These are phyloP conservation scores for Colletotrichum plurivorum DNA, from an alignment of 2,329 filamentous ascomycete genomes.

Conservation along the genomic window DNA sequence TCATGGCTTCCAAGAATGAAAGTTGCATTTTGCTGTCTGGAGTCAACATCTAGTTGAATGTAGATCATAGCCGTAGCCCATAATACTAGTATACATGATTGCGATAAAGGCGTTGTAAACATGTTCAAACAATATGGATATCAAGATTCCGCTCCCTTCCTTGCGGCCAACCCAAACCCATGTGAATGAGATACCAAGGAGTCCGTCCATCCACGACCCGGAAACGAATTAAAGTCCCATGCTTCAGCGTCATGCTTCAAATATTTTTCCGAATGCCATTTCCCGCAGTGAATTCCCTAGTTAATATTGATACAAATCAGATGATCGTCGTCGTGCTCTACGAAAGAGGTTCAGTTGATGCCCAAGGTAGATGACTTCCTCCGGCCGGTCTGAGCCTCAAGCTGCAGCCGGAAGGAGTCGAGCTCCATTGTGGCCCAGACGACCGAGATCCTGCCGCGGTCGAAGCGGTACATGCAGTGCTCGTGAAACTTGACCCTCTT, in stretches of 20 bases:
- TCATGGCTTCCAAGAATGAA: too few relatives aligned
- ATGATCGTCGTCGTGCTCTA: too few relatives aligned
- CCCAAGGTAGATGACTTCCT: constrained; percentile 34
- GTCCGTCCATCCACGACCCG: not conserved
- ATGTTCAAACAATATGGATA: too few relatives aligned
- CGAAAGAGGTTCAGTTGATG: constrained; percentile 14
- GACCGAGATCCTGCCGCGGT: constrained; percentile 49
- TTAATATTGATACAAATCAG: not conserved
- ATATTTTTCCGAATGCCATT: not conserved
- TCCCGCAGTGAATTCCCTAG: not conserved
- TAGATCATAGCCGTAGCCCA: too few relatives aligned
- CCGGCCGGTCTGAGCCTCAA: constrained; percentile 15
- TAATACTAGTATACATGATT: too few relatives aligned
- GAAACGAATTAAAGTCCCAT: not conserved
- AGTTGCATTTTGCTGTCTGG: too few relatives aligned
- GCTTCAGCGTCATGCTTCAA: not conserved
- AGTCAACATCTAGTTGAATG: too few relatives aligned
- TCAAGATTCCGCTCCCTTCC: too few relatives aligned
- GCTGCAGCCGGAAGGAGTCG: constrained; percentile 43
- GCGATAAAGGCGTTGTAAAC: too few relatives aligned
- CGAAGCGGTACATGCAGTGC: constrained; percentile 52
- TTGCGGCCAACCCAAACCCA: too few relatives aligned
- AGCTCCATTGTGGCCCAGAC: constrained; percentile 53
- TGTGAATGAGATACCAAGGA: not conserved
- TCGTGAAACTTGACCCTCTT: constrained; percentile 49